Conservation (phyloP, 2,329 filamentous ascomycete genomes). For the Sclerotiophoma versabilis region DNA sequence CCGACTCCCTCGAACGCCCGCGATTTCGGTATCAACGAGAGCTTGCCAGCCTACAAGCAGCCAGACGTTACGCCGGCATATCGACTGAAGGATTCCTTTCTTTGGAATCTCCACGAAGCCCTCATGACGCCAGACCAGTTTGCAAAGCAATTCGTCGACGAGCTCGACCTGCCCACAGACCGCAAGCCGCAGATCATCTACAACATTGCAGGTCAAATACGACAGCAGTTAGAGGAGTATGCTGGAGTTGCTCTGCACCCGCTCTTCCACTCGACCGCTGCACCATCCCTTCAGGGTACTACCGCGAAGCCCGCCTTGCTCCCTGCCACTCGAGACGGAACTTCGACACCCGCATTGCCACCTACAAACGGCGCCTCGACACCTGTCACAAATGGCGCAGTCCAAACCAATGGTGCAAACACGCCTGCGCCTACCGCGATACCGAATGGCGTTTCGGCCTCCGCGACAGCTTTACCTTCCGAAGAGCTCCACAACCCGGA, state of each 20-base stretch:
- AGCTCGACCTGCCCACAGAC: slow-evolving; percentile 86
- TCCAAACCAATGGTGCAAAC: slow-evolving; percentile 51
- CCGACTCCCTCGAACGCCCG: slow-evolving; percentile 67
- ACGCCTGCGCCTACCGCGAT: slow-evolving; percentile 58
- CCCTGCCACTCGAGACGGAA: slow-evolving; percentile 59
- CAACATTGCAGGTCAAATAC: slow-evolving; percentile 92
- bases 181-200: slow-evolving; percentile 67
- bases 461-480: slow-evolving; percentile 68
- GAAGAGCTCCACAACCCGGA: slow-evolving; percentile 85
- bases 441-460: slow-evolving; percentile 70
- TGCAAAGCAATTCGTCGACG: slow-evolving; percentile 86
- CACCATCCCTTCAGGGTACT: slow-evolving; percentile 40
- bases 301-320: slow-evolving; percentile 45
- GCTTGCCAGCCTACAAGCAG: slow-evolving; percentile 77
- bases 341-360: slow-evolving; percentile 55
- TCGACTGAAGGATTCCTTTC: slow-evolving; percentile 90
- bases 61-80: slow-evolving; percentile 84
- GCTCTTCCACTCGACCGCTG: slow-evolving; percentile 73
- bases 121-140: slow-evolving; percentile 95
- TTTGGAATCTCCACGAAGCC: slow-evolving; percentile 97
- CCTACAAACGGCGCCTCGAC: slow-evolving; percentile 63
- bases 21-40: slow-evolving; percentile 70
- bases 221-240: slow-evolving; percentile 94
- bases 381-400: slow-evolving; percentile 58
- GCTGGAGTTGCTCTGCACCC: slow-evolving; percentile 93